These are phyloP conservation scores for Arthrobotrys sphaeroides DNA, from an alignment of 2,329 filamentous ascomycete species.

Conservation along the genomic window DNA sequence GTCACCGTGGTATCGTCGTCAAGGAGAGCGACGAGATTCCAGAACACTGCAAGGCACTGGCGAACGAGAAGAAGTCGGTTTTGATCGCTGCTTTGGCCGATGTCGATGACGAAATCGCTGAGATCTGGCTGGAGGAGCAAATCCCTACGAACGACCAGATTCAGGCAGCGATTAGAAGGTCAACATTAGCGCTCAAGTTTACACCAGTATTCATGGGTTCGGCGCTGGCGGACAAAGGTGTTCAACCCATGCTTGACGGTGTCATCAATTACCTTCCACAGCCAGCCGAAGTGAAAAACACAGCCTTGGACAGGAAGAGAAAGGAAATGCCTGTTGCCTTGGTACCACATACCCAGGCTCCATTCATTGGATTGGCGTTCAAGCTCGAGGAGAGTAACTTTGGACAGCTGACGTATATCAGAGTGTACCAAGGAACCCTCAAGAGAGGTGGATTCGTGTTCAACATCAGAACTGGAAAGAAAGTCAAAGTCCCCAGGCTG, in stretches of 20 bases:
- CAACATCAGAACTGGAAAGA: slow-evolving; percentile 94
- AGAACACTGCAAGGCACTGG: slow-evolving; percentile 77
- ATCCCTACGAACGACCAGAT: slow-evolving; percentile 83
- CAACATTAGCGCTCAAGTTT: slow-evolving; percentile 90
- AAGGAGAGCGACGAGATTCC: slow-evolving; percentile 82
- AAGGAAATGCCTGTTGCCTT: slow-evolving; percentile 83
- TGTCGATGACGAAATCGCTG: slow-evolving; percentile 96
- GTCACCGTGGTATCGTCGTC: slow-evolving; percentile 79
- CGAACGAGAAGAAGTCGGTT: slow-evolving; percentile 80
- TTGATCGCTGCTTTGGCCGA: slow-evolving; percentile 95
- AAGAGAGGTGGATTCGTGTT: slow-evolving; percentile 89
- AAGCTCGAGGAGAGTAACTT: slow-evolving; percentile 99
- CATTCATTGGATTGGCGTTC: slow-evolving; percentile 95
- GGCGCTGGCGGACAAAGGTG: slow-evolving; percentile 89
- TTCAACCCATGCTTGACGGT: slow-evolving; percentile 96
- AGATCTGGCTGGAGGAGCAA: slow-evolving; percentile 88
- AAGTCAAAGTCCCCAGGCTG: slow-evolving; percentile 94
- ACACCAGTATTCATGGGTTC: slow-evolving; percentile 96
- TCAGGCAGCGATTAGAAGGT: slow-evolving; percentile 87
- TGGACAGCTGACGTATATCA: slow-evolving; percentile 96
- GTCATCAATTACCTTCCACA: slow-evolving; percentile 97
- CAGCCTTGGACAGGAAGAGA: slow-evolving; percentile 83
- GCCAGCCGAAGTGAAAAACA: slow-evolving; percentile 86
- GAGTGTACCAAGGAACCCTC: slow-evolving; percentile 93
- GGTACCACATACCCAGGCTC: slow-evolving; percentile 89